Base-by-base conservation (phyloP, 257 asterid species). In the Penstemon davidsonii region DNA sequence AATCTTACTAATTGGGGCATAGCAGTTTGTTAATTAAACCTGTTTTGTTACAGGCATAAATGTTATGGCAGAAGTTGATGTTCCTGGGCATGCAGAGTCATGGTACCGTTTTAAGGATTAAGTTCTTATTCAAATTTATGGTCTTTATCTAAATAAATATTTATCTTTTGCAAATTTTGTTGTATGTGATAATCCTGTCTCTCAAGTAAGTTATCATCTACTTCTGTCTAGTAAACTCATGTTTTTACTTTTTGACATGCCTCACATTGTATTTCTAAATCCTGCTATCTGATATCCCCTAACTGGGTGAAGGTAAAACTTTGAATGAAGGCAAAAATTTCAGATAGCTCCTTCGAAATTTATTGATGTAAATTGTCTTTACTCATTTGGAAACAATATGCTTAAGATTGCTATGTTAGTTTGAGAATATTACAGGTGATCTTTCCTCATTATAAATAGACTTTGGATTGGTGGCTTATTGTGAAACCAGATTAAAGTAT, bases 61-160 rank as follows among this genome's bases (percentile, higher is more conserved):
- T 77, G 90, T 92, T 52, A 83, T 92, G 98, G 92, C 98, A 55
- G 98, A 92, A 86, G 89, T 92, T 49, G 98, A 92, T 62, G 96
- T 92, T 64, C 98, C 98, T 63, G 96, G 98, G 70, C 98, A 92
- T 82, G 98, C 96, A 61, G 92, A 83, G 69, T 89, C 98, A 64
- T 92, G 98, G 98, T 87, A 81, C 66, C 67, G 72, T 55, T 74
- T 73, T 40, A 33, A 74, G 59, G 54, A 13, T 51, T 55, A 57
- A 73, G 73, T 60, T 50, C 63, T 9, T 33, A 42, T 38, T 62
- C 53, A 68, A 41, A 44, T 70, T 67, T 53, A 49, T 18, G 62
- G 15, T 66, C 50, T 40, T 69, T 47, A 33, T 63, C 55, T 46
- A 37, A 37, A 13, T 60, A 7, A 60, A 6, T 45, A 2, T 42